Conservation (phyloP, 2,329 filamentous ascomycete genomes). For the Cytospora mali region DNA sequence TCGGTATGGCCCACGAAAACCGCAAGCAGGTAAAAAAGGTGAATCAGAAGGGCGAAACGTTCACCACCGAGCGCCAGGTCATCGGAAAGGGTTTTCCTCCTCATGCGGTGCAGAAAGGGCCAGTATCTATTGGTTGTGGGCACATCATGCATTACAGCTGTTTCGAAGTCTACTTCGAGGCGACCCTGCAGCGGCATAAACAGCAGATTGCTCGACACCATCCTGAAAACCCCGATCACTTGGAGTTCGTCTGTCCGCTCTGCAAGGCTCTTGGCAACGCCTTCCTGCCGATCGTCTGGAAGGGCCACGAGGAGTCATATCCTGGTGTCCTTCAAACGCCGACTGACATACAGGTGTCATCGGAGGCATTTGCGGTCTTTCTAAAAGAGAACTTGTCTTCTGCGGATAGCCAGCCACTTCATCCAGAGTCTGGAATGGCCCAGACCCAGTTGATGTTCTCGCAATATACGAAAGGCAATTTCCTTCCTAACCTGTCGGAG, state of each 20-base stretch:
- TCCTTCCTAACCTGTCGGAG: conserved; percentile 46
- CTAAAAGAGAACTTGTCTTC: conserved; percentile 41
- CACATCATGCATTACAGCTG: conserved; percentile 99
- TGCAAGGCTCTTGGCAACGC: conserved; percentile 96
- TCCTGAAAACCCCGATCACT: conserved; percentile 74
- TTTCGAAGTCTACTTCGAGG: conserved; percentile 88
- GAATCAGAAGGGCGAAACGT: conserved; percentile 69
- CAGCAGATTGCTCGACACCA: conserved; percentile 95
- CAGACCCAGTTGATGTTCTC: conserved; percentile 40
- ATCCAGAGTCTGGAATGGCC: neutral
- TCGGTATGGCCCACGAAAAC: conserved; percentile 89
- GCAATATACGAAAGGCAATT: conserved; percentile 42
- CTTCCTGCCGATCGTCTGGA: conserved; percentile 95
- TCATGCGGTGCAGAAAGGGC: conserved; percentile 66
- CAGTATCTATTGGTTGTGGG: conserved; percentile 88
- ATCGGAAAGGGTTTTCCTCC: conserved; percentile 88
- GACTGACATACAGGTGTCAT: conserved; percentile 36
- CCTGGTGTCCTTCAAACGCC: conserved; percentile 69
- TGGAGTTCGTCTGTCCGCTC: conserved; percentile 94
- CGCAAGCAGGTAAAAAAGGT: conserved; percentile 75
- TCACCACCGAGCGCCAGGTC: conserved; percentile 75
- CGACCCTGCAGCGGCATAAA: conserved; percentile 79
- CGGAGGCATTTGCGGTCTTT: conserved; percentile 63
- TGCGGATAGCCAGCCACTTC: neutral
- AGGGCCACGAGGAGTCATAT: conserved; percentile 82